phyloP scores from a whole-genome alignment of 345 rosid genomes.

The Salix purpurea region DNA sequence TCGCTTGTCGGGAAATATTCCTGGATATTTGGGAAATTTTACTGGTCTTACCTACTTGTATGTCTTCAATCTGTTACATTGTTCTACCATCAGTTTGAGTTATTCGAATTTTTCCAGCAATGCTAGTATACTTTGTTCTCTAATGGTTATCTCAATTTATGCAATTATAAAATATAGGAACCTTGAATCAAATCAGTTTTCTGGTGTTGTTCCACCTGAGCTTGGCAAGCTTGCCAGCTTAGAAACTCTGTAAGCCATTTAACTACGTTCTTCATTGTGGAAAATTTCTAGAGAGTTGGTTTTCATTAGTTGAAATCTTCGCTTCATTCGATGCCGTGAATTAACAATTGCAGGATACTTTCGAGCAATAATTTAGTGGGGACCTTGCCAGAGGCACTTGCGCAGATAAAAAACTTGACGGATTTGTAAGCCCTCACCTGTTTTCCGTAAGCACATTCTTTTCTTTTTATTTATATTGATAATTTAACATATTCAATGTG shows the following conservation, averaged over 20 bases:
- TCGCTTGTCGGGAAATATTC: constrained; percentile 9
- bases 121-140: neutral
- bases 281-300: too few species aligned
- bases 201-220: too few species aligned
- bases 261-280: too few species aligned
- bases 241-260: constrained; percentile 5
- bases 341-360: neutral
- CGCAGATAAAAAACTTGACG: neutral
- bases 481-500: too few species aligned
- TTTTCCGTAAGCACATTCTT: too few species aligned
- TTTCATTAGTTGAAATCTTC: neutral
- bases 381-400: neutral
- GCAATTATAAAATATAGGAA: neutral
- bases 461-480: too few species aligned
- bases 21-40: constrained; percentile 3
- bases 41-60: constrained; percentile 14
- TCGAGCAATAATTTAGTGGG: neutral
- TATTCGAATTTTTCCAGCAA: neutral
- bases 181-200: too few species aligned
- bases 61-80: neutral
- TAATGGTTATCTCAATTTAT: neutral
- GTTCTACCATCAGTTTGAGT: neutral
- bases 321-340: too few species aligned
- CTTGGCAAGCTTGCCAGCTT: too few species aligned
- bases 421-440: neutral